A percentile compares a stretch with the other conserved stretches of the same genome.
phyloP scores from a whole-genome alignment of 148 eudicot species.

The Mesembryanthemum crystallinum region DNA sequence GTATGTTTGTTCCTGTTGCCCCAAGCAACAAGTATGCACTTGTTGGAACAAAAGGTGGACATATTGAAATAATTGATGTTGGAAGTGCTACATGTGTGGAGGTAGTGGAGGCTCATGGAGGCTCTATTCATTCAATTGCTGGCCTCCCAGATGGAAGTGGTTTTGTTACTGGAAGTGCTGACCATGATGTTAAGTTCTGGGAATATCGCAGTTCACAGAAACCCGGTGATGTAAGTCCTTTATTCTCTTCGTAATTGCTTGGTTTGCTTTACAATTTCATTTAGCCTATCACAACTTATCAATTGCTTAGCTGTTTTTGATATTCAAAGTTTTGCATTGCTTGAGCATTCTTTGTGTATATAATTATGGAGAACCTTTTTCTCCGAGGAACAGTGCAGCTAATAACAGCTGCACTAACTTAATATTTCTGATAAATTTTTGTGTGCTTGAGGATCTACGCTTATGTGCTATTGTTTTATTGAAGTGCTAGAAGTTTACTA shows the following conservation, averaged over 20 bases:
- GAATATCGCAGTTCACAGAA: slow-evolving; percentile 51
- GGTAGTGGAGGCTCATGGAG: slow-evolving; percentile 88
- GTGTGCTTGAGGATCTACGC: background rate
- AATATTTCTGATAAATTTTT: no score
- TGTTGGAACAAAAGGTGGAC: slow-evolving; percentile 90
- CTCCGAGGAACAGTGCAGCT: no score
- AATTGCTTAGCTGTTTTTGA: background rate
- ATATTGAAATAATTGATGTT: slow-evolving; percentile 79
- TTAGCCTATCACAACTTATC: background rate
- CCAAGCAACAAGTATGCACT: slow-evolving; percentile 68
- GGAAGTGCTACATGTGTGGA: slow-evolving; percentile 86
- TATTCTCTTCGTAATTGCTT: slow-evolving; percentile 4
- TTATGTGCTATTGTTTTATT: background rate
- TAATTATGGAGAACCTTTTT: background rate
- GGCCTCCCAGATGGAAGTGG: slow-evolving; percentile 70
- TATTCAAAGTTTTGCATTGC: background rate
- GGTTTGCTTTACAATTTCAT: slow-evolving; percentile 11
- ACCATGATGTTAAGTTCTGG: slow-evolving; percentile 96
- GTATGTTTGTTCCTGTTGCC: slow-evolving; percentile 73
- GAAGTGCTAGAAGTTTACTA: background rate
- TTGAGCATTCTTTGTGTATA: background rate
- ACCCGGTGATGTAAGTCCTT: slow-evolving; percentile 57
- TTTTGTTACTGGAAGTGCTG: slow-evolving; percentile 89
- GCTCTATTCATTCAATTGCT: slow-evolving; percentile 67
- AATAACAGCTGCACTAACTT: no score